A percentile compares a stretch with the other conserved stretches of the same genome.
Conservation (phyloP, 208 protist species). For the Acanthamoeba lenticulata region DNA sequence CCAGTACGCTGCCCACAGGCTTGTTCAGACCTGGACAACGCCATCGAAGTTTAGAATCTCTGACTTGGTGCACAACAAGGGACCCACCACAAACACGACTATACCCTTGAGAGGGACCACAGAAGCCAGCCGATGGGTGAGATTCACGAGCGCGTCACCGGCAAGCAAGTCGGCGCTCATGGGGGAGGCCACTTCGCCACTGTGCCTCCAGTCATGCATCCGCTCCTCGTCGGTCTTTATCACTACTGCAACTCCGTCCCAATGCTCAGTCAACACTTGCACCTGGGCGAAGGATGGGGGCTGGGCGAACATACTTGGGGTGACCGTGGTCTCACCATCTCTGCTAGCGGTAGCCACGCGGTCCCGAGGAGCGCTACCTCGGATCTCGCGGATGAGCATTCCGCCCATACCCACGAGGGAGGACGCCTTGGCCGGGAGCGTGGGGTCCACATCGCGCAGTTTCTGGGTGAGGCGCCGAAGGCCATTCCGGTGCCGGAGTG, state of each 20-base stretch:
- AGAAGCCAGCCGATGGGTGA: background rate
- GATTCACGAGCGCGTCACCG: slow-evolving; percentile 4
- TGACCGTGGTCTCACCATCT: background rate
- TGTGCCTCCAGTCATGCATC: background rate
- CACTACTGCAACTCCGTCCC: no score
- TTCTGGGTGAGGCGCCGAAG: slow-evolving; percentile 28
- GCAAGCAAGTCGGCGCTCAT: slow-evolving; percentile 14
- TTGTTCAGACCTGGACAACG: slow-evolving; percentile 3
- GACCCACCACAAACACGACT: background rate
- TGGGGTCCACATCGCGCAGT: slow-evolving; percentile 7
- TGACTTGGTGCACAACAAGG: background rate
- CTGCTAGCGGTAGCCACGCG: no score
- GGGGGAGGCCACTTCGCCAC: background rate
- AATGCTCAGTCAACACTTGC: background rate
- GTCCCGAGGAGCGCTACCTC: no score
- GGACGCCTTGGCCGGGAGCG: background rate
- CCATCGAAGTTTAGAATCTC: background rate
- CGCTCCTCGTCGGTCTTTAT: slow-evolving; percentile 4
- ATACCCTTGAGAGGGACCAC: background rate
- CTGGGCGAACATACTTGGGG: background rate
- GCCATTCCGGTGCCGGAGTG: background rate
- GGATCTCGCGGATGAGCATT: background rate
- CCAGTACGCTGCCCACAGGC: background rate
- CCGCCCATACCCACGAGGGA: background rate
- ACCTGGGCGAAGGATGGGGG: background rate